Evolutionary conservation across 1,139 yeast species (phyloP), one percentile per base, ranked within the genome.

Genomic region (Lodderomyces beijingensis): DNA sequence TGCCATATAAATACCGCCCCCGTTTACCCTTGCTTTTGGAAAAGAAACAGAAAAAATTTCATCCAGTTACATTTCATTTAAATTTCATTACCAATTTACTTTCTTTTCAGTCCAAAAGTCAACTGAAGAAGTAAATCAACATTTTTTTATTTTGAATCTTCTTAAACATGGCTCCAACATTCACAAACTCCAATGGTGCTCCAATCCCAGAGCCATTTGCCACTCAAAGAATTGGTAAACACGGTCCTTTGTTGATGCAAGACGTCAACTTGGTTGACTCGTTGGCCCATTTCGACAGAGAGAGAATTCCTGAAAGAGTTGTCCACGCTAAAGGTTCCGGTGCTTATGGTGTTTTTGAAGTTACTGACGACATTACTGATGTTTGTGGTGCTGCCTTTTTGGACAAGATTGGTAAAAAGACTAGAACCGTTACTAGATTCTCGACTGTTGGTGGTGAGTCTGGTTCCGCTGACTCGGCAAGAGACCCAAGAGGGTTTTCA

Each of bases 271-370:
- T 84, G 51, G 71, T 84, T 50, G 95, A 85, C 51, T 68, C 83
- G 27, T 62, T 85, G 35, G 84, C 94, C 18, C 93, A 83, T 57
- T 85, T 85, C 50, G 91, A 83, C 64, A 75, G 94, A 50, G 95
- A 86, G 63, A 73, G 94, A 57, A 78, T 85, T 41, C 94, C 95
- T 26, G 94, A 85, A 63, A 76, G 95, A 59, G 93, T 85, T 35
- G 95, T 85, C 32, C 95, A 85, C 55, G 94, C 94, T 41, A 84
- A 84, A 60, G 95, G 95, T 44, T 83, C 87, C 27, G 95, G 94
- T 47, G 93, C 93, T 32, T 79, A 71, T 53, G 91, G 93, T 50
- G 73, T 64, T 40, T 85, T 85, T 49, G 91, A 80, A 59, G 81
- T 79, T 43, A 85, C 95, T 23, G 89, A 86, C 53, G 91, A 85